Evolutionary conservation across 1,284 basidiomycete species (phyloP), one percentile per base, ranked within the genome.

Genomic region (Volvariella volvacea): DNA sequence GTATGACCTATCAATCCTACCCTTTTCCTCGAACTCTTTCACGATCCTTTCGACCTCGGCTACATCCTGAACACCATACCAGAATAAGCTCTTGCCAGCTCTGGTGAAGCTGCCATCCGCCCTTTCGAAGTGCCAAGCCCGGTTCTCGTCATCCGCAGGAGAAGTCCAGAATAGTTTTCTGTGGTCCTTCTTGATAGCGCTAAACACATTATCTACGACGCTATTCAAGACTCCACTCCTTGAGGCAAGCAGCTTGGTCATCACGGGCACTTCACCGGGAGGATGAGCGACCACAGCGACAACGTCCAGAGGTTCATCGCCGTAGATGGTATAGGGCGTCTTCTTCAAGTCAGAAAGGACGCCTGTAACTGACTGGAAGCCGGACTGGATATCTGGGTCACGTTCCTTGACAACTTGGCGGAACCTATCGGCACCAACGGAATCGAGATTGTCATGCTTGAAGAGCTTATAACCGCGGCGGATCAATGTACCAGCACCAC

Each of bases 61-160:
- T 30, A 97, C 84, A 57, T 96, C 92, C 55, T 88, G 84, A 34
- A 98, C 78, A 44, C 95, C 95, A 62, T 96, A 98, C 92, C 95
- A 99, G 79, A 97, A 99, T 59, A 99, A 70, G 59, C 84, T 92
- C 63, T 77, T 81, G 38, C 95, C 93, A 25, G 91, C 91, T 44
- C 96, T 79, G 9, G 94, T 96, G 72, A 99, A 99, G 66, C 88
- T 92, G 6, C 95, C 95, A 55, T 99, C 95, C 1, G 95, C 92
- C 45, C 92, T 83, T 73, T 99, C 96, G 61, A 97, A 99, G 71
- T 99, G 95, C 95, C 95, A 99, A 1, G 88, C 81, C 33, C 94
- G 83, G 69, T 96, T 86, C 71, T 98, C 95, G 64, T 99, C 94
- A 55, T 97, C 93, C 6, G 87, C 87, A 57, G 88, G 87, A 2